Base-by-base conservation (phyloP, 495 filamentous ascomycete genomes). In the Penicillium canescens region DNA sequence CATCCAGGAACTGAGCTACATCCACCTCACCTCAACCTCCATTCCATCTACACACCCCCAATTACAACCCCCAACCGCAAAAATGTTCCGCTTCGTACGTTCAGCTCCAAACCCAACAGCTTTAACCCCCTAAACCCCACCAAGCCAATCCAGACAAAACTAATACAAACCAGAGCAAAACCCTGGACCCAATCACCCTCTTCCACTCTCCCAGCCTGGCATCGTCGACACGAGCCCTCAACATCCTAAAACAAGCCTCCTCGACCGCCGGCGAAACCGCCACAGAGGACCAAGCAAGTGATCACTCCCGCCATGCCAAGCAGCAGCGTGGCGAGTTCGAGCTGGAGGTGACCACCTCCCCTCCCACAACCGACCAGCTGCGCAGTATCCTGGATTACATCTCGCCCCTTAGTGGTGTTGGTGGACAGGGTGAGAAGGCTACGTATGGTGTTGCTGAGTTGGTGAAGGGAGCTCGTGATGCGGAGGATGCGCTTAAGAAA, bases 111-210 rank as follows among this genome's bases (percentile, higher is more conserved):
- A 6, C 13, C 35, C 42, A 43, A 58, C n/a, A 37, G 11, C 38
- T 11, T 44, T 42, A 18, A 44, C 12, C 40, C 38, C 41, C 9
- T 26, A 36, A 36, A 55, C 11, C 12, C 4, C 54, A 36, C 13
- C 39, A 40, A 49, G 9, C 35, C 2, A 16, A 26, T 5, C 13
- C 33, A 31, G 46, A 28, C 21, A 52, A 46, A 50, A 57, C 56
- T 42, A 55, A 53, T 39, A 36, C 37, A 48, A 24, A 16, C 10
- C 57, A 92, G 88, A 80, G 81, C 71, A 92, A 92, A 82, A 79
- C 87, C 56, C 81, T 90, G 72, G 91, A 98, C 78, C 85, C 96
- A 55, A 86, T 98, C 62, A 96, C 92, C 52, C 87, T 98, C 77
- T 98, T 98, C 82, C 93, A 97, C 82, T 84, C 86, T 59, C 82